Evolutionary conservation across 306 rosid genomes (phyloP), one percentile per base, ranked within the genome.

Genomic region (Elaeagnus macrophylla): DNA sequence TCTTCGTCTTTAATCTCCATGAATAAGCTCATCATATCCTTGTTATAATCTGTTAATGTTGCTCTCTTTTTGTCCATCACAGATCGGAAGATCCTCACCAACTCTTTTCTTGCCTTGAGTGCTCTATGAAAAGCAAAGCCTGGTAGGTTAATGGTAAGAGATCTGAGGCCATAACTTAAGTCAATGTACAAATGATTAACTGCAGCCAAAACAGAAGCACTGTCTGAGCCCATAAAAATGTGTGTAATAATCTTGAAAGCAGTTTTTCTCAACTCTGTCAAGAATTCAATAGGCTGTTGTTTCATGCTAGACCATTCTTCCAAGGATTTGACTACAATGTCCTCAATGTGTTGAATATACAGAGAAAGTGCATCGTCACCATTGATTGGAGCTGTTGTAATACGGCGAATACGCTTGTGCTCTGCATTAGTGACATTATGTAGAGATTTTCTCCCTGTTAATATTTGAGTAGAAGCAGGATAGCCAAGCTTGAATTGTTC

Each of bases 111-210:
- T 8, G 74, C 70, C 79, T 73, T 46, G 25, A 68, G 62, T 13
- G 78, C 75, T 51, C 44, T 64, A 62, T 68, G 60, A 53, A 39
- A 68, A 41, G 69, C 39, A 10, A 68, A 72, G 32, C 78, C 75
- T 0, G 82, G 82, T 1, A 18, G 3, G 0, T 67, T 51, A 8
- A 75, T 55, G 12, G 48, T 35, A 25, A 36, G 10, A 2, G 74
- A 49, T 14, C 8, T 36, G 7, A 59, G 0, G 16, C 64, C 74
- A 16, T 48, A 18, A 2, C 0, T 7, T 12, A 62, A 5, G n/a
- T 57, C 41, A 16, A 0, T 9, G 11, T 57, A 62, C 8, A 57
- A 46, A 16, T 42, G 15, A 14, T 18, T 57, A 7, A 71, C 45
- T 0, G 47, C 39, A 2, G 37, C 37, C 8, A 51, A 0, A 14